Percentiles rank a stretch among this genome's conserved stretches.
Evolutionary conservation across 257 asterid genomes (phyloP).

Genomic region (Buddleja alternifolia): DNA sequence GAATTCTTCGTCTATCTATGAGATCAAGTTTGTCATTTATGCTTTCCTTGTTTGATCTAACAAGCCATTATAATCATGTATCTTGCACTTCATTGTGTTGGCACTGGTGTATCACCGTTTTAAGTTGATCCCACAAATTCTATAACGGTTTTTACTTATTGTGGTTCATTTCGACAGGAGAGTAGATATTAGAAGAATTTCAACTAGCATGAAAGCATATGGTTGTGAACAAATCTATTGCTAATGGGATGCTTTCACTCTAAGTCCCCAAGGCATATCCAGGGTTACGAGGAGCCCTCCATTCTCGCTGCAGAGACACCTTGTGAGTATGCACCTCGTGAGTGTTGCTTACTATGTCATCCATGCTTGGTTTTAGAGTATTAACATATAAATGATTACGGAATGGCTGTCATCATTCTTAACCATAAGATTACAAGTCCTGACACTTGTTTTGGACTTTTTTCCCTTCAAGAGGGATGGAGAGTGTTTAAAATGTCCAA

Average conservation of each 20-base stretch:
- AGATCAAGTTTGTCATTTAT: too few relatives aligned
- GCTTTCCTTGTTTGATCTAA: background rate
- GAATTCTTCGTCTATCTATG: too few relatives aligned
- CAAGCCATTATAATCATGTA: background rate
- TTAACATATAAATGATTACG: too few relatives aligned
- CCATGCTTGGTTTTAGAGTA: too few relatives aligned
- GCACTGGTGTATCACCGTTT: background rate
- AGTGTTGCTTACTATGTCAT: background rate
- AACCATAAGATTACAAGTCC: too few relatives aligned
- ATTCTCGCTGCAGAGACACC: slow-evolving; percentile 89
- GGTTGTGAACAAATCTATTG: slow-evolving; percentile 26
- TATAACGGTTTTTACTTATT: background rate
- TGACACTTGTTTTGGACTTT: too few relatives aligned
- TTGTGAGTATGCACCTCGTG: slow-evolving; percentile 60
- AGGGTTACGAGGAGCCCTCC: slow-evolving; percentile 84
- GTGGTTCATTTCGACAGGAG: slow-evolving; percentile 31
- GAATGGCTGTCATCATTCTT: too few relatives aligned
- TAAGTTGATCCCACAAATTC: background rate
- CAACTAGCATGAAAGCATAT: slow-evolving; percentile 31
- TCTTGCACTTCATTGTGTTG: background rate
- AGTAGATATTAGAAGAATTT: slow-evolving; percentile 16
- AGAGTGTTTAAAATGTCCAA: too few relatives aligned
- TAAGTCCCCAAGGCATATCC: slow-evolving; percentile 43
- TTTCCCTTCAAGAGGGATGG: too few relatives aligned
- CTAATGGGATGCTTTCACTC: slow-evolving; percentile 82